phyloP scores from a whole-genome alignment of 805 yeast species.

The Candida methanosorbosa region DNA sequence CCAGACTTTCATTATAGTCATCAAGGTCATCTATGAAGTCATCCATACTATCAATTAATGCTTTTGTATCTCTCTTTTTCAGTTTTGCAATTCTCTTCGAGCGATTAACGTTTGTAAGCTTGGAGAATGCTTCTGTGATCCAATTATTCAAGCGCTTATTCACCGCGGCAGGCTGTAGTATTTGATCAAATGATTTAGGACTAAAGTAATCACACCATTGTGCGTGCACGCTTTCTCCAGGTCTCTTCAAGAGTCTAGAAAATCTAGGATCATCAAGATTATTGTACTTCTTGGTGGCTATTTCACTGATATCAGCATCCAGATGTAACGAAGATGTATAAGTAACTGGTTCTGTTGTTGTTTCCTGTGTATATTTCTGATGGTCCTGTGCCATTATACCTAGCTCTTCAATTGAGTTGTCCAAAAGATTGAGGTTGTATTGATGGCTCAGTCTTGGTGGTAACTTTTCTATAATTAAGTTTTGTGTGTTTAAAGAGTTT shows the following conservation, averaged over 20 bases:
- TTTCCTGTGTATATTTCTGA: too few species aligned
- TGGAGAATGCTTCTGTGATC: conserved; percentile 31
- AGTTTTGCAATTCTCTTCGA: conserved; percentile 15
- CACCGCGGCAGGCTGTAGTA: conserved; percentile 23
- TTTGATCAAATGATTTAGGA: conserved; percentile 27
- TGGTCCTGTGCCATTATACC: too few species aligned
- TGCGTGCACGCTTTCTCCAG: neutral
- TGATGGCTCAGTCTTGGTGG: too few species aligned
- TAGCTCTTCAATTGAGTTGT: too few species aligned
- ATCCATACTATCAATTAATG: conserved; percentile 13
- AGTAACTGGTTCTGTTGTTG: too few species aligned
- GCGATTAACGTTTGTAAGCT: conserved; percentile 19
- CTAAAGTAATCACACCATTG: conserved; percentile 38
- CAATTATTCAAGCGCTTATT: conserved; percentile 25
- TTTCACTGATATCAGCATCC: too few species aligned
- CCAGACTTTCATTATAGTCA: conserved; percentile 24
- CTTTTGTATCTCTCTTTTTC: conserved; percentile 12
- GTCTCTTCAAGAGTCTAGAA: conserved; percentile 4
- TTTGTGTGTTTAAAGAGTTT: too few species aligned
- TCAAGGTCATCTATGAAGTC: conserved; percentile 25
- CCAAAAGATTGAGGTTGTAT: too few species aligned
- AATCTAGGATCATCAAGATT: conserved; percentile 5
- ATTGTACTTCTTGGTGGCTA: conserved; percentile 3
- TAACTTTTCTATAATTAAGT: too few species aligned
- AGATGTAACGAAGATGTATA: too few species aligned